A percentile compares a stretch with the other conserved stretches of the same genome.
Conservation (phyloP, 2,329 filamentous ascomycete species). For the Trichophyton schoenleinii region DNA sequence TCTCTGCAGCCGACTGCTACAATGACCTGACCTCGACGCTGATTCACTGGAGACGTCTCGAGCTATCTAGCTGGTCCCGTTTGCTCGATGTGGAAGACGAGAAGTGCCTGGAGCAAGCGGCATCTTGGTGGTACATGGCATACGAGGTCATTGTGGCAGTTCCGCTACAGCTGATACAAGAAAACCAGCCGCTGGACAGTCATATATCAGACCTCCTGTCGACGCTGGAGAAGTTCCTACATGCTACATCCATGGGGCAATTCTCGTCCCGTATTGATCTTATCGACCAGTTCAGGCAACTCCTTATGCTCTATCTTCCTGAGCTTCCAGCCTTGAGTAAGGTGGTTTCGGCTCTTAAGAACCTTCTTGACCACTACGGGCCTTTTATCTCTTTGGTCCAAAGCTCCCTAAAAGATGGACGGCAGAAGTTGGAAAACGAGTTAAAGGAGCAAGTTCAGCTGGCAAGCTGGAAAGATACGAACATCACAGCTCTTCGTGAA, state of each 20-base stretch:
- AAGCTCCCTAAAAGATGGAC: constrained; percentile 54
- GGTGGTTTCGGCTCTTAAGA: constrained; percentile 54
- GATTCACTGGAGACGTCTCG: constrained; percentile 78
- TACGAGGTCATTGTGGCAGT: constrained; percentile 79
- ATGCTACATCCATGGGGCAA: constrained; percentile 67
- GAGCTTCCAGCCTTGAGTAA: constrained; percentile 48
- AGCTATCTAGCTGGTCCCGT: constrained; percentile 82
- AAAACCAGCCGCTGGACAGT: constrained; percentile 44
- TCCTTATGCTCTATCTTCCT: constrained; percentile 49
- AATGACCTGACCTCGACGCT: constrained; percentile 68
- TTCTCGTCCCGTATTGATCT: constrained; percentile 60
- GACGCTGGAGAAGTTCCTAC: constrained; percentile 68
- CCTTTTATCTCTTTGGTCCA: constrained; percentile 56
- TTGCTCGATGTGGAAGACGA: constrained; percentile 72
- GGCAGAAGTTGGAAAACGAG: constrained; percentile 68
- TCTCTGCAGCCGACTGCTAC: constrained; percentile 57
- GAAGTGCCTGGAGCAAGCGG: constrained; percentile 64
- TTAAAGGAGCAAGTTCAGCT: constrained; percentile 88
- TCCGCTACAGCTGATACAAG: constrained; percentile 53
- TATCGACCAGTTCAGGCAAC: constrained; percentile 48
- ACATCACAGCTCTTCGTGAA: constrained; percentile 76
- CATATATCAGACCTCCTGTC: constrained; percentile 60
- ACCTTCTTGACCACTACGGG: constrained; percentile 64
- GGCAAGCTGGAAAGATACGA: constrained; percentile 96
- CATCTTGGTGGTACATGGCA: constrained; percentile 91